Percentiles rank a stretch among this genome's conserved stretches.
Evolutionary conservation across 2,329 filamentous ascomycete species (phyloP).

Genomic region (Hymenoscyphus fraxineus): DNA sequence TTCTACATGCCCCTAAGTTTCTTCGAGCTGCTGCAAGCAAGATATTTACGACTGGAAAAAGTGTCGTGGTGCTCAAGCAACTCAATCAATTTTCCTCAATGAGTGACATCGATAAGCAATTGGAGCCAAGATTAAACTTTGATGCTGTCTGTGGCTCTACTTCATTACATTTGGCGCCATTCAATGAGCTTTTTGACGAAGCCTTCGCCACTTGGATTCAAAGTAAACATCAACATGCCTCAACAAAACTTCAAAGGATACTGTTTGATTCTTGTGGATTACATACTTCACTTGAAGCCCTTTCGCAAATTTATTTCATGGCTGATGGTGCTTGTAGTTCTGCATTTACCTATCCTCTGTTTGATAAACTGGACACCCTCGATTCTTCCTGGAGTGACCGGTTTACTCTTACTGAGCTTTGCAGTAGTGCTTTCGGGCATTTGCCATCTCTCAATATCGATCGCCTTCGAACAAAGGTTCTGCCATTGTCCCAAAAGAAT

Average conservation of each 20-base stretch:
- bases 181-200: conserved; percentile 68
- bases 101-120: conserved; percentile 33
- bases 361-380: conserved; percentile 66
- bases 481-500: conserved; percentile 37
- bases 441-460: conserved; percentile 53
- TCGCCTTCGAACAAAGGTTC: conserved; percentile 58
- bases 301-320: conserved; percentile 74
- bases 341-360: conserved; percentile 64
- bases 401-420: conserved; percentile 74
- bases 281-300: conserved; percentile 57
- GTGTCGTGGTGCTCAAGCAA: conserved; percentile 75
- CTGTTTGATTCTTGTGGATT: conserved; percentile 70
- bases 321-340: conserved; percentile 67
- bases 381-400: conserved; percentile 70
- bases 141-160: conserved; percentile 49
- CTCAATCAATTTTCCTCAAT: conserved; percentile 52
- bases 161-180: conserved; percentile 55
- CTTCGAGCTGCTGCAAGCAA: conserved; percentile 64
- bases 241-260: conserved; percentile 58
- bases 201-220: conserved; percentile 75
- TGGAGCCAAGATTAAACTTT: conserved; percentile 52
- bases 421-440: conserved; percentile 64
- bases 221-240: conserved; percentile 68
- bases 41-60: conserved; percentile 87
- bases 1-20: conserved; percentile 69